These are phyloP conservation scores for Globisporangium spinosum DNA, from an alignment of 352 stramenopile genomes.

Conservation along the genomic window DNA sequence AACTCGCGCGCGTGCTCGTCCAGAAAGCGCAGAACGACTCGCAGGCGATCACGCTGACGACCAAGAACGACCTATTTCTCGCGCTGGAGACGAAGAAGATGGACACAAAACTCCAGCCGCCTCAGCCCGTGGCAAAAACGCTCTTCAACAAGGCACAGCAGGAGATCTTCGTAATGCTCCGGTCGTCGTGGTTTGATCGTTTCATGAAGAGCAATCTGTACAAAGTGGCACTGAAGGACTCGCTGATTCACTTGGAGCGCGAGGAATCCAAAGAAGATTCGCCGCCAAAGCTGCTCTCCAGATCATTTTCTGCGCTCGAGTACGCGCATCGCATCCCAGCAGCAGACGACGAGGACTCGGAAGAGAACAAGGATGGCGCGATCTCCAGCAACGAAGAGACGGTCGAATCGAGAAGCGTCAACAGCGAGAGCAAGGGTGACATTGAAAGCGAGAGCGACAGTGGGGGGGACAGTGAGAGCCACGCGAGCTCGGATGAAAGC, in stretches of 20 bases:
- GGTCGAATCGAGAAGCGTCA: constrained; percentile 9
- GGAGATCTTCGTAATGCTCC: constrained; percentile 80
- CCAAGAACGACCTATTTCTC: constrained; percentile 63
- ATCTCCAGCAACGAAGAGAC: constrained; percentile 16
- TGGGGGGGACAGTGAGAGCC: constrained; percentile 25
- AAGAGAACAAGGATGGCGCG: constrained; percentile 12
- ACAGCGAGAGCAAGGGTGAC: constrained; percentile 16
- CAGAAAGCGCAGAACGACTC: constrained; percentile 77
- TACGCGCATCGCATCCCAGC: constrained; percentile 19
- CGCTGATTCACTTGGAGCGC: constrained; percentile 54
- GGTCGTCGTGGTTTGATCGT: constrained; percentile 75
- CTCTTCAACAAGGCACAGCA: constrained; percentile 69
- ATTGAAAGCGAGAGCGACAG: constrained; percentile 18
- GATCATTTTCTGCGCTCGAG: constrained; percentile 49
- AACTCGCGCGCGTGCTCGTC: constrained; percentile 53
- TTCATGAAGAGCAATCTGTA: constrained; percentile 87
- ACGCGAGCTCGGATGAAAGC: constrained; percentile 39
- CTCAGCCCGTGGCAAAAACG: constrained; percentile 39
- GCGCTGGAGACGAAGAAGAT: constrained; percentile 40
- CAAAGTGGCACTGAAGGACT: constrained; percentile 73
- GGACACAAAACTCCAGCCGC: constrained; percentile 36
- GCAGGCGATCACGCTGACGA: constrained; percentile 69
- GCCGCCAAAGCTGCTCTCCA: constrained; percentile 58
- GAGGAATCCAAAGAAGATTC: constrained; percentile 64
- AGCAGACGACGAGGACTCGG: constrained; percentile 6